phyloP scores from a whole-genome alignment of 805 yeast species.

The Lipomyces kockii region DNA sequence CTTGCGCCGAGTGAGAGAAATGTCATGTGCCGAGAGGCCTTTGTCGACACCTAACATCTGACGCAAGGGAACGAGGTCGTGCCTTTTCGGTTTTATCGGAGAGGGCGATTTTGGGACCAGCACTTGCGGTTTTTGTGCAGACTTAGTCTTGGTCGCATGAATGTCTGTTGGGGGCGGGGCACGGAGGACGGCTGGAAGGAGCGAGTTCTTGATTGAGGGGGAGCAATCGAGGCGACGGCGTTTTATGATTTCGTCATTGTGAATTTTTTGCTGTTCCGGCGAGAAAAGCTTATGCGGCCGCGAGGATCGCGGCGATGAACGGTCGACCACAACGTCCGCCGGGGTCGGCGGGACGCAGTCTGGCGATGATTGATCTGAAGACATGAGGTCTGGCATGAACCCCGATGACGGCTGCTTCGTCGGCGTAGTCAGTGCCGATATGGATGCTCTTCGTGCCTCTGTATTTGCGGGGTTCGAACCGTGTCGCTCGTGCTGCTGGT shows the following conservation, averaged over 20 bases:
- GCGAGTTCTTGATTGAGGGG: slow-evolving; percentile 17
- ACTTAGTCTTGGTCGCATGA: neutral
- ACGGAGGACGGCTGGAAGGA: slow-evolving; percentile 3
- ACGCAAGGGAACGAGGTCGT: slow-evolving; percentile 33
- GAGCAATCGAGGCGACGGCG: slow-evolving; percentile 21
- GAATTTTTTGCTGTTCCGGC: slow-evolving; percentile 7
- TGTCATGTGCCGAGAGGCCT: slow-evolving; percentile 35
- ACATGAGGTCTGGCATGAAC: neutral
- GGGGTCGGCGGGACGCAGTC: neutral
- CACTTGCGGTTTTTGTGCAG: neutral
- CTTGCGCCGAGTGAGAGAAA: slow-evolving; percentile 27
- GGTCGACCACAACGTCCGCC: neutral
- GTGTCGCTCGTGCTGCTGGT: neutral
- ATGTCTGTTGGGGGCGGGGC: neutral
- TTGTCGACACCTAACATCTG: slow-evolving; percentile 38
- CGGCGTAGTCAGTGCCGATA: neutral
- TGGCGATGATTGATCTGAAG: neutral
- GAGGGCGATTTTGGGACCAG: slow-evolving; percentile 35
- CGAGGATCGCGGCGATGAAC: neutral
- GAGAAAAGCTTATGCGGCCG: neutral
- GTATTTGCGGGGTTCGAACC: no score
- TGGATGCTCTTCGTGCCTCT: no score
- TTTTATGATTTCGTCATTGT: slow-evolving; percentile 19
- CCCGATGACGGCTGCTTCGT: neutral
- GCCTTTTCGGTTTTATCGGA: slow-evolving; percentile 13